A percentile compares a stretch with the other conserved stretches of the same genome.
Evolutionary conservation across 2,329 filamentous ascomycete species (phyloP).

Genomic region (Amphichorda felina): DNA sequence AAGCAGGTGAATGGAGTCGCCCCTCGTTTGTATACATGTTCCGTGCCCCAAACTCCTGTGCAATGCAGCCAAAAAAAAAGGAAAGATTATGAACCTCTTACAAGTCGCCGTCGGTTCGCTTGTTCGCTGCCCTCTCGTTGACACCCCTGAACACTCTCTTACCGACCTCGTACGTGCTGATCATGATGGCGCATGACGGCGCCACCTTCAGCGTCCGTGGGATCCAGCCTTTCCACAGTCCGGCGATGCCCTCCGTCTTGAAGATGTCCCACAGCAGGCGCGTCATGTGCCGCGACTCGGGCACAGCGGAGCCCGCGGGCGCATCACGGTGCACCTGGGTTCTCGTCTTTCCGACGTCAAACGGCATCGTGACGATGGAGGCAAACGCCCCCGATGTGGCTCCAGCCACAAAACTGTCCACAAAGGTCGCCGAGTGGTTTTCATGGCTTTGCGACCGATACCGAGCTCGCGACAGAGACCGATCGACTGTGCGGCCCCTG

Average conservation of each 20-base stretch:
- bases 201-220: constrained; percentile 89
- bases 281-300: constrained; percentile 51
- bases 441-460: constrained; percentile 51
- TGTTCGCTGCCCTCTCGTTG: constrained; percentile 38
- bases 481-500: constrained; percentile 24
- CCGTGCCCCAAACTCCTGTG: neutral
- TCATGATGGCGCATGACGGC: constrained; percentile 97
- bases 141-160: constrained; percentile 74
- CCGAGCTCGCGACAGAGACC: constrained; percentile 24
- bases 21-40: neutral
- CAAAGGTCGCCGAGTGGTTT: constrained; percentile 64
- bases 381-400: constrained; percentile 74
- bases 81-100: neutral
- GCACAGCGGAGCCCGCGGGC: constrained; percentile 18
- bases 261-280: constrained; percentile 87
- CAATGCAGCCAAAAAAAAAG: neutral
- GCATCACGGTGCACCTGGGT: constrained; percentile 69
- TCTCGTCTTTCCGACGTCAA: constrained; percentile 94
- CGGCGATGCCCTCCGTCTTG: constrained; percentile 65
- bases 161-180: constrained; percentile 91
- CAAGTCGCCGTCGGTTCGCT: neutral
- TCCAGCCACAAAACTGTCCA: constrained; percentile 83
- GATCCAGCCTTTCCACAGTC: constrained; percentile 85
- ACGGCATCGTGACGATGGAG: constrained; percentile 83
- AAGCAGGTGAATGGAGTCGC: neutral